These are phyloP conservation scores for Termitomyces sp. DNA, from an alignment of 1,284 basidiomycete genomes.

Conservation along the genomic window DNA sequence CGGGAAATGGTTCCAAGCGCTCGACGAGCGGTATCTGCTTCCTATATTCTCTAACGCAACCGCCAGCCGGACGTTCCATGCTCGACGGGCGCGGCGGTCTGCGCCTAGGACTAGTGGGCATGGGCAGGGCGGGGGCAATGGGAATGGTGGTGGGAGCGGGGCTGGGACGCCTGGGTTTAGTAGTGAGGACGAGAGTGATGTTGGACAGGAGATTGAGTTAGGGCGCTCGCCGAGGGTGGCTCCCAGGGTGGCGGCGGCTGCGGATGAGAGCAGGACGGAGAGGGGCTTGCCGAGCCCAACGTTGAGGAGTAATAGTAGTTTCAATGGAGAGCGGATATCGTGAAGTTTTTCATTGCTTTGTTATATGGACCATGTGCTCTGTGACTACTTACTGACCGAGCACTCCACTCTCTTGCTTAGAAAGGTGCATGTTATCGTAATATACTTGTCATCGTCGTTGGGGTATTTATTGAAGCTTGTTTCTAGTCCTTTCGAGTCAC, in stretches of 20 bases:
- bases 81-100: slow-evolving; percentile 59
- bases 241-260: slow-evolving; percentile 16
- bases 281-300: slow-evolving; percentile 52
- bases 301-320: slow-evolving; percentile 31
- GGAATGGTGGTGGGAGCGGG: slow-evolving; percentile 24
- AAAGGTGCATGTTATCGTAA: slow-evolving; percentile 4
- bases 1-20: slow-evolving; percentile 91
- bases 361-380: not conserved
- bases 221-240: slow-evolving; percentile 10
- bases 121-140: slow-evolving; percentile 20
- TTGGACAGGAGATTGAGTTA: slow-evolving; percentile 21
- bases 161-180: slow-evolving; percentile 46
- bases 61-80: slow-evolving; percentile 83
- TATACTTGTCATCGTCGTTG: not conserved
- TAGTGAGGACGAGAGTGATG: slow-evolving; percentile 48
- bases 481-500: not conserved
- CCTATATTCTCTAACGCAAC: slow-evolving; percentile 95
- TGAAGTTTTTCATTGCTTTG: slow-evolving; percentile 9
- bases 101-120: slow-evolving; percentile 23
- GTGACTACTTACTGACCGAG: not conserved
- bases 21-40: slow-evolving; percentile 92
- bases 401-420: not conserved
- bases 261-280: slow-evolving; percentile 51
- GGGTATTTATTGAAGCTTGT: not conserved
- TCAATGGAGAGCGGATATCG: slow-evolving; percentile 15